Base-by-base conservation (phyloP, 768 basidiomycete genomes). In the Lentinula detonsa region DNA sequence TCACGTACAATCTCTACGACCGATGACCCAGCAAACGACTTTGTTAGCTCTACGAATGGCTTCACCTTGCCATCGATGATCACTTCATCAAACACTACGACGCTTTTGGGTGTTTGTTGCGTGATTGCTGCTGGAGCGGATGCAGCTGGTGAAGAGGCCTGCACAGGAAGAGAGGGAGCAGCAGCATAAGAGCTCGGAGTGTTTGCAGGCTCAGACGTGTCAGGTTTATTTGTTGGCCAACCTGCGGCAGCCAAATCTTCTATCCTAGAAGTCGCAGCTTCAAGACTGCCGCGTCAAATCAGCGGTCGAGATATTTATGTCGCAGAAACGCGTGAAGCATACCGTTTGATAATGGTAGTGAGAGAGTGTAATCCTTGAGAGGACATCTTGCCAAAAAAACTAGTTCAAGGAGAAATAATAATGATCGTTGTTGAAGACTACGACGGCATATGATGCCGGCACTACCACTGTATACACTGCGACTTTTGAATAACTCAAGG, bases 181-280 rank as follows among this genome's bases (percentile, higher is more conserved):
- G 61, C 58, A 39, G 16, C 43, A 51, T 63, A 50, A 8, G 61
- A 33, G 16, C 35, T 16, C 23, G 61, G 8, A 34, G n/a, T 58
- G 35, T 31, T 28, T 33, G 34, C 35, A 8, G 45, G 3, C 33
- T 53, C 59, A 34, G 55, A 9, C 7, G 37, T 58, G 33, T 68
- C 40, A 63, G 57, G 13, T 65, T 64, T 18, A 28, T 69, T 46
- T 53, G 64, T 61, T 33, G 55, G 60, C 57, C 40, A 64, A 18
- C 62, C 73, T 66, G 57, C 77, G 43, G 81, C 78, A 40, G 89
- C 88, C 62, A 94, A 78, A 69, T 99, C 97, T 74, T 99, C 97
- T 39, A 99, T 84, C 37, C 97, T 85, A 48, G 91, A 92, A 5
- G 93, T 95, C 8, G 94, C 92, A 28, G 97, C 97, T 79, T 95